These are phyloP conservation scores for Blastobotrys peoriensis DNA, from an alignment of 805 yeast species.

Conservation along the genomic window DNA sequence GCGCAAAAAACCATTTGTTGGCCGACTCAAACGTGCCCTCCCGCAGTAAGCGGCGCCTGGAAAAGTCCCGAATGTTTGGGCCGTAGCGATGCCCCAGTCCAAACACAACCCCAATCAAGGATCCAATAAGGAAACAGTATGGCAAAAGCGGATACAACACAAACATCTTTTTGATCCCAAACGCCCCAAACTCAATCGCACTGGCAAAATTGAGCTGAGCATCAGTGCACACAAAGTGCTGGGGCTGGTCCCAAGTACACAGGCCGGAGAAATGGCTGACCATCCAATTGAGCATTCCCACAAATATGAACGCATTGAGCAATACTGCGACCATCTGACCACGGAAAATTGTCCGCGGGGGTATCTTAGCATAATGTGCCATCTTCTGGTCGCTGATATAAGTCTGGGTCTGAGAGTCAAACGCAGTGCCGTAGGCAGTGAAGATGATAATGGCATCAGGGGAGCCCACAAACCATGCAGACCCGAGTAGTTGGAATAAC, in stretches of 20 bases:
- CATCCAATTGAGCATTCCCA: constrained; percentile 31
- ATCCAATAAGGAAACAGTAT: constrained; percentile 43
- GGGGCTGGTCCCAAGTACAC: constrained; percentile 41
- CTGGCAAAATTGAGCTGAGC: constrained; percentile 44
- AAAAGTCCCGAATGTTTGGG: background rate
- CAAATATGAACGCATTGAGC: constrained; percentile 28
- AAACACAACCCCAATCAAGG: constrained; percentile 26
- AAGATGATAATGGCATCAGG: constrained; percentile 52
- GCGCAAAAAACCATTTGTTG: background rate
- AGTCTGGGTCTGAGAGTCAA: constrained; percentile 28
- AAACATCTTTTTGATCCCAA: constrained; percentile 37
- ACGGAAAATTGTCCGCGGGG: constrained; percentile 38
- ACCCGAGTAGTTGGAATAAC: constrained; percentile 54
- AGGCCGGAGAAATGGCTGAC: constrained; percentile 30
- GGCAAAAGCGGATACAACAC: constrained; percentile 42
- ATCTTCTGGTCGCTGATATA: constrained; percentile 47
- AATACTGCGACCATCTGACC: constrained; percentile 39
- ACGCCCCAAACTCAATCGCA: constrained; percentile 38
- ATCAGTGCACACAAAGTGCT: constrained; percentile 32
- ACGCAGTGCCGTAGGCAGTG: constrained; percentile 28
- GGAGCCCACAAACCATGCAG: constrained; percentile 58
- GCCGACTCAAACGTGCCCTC: background rate
- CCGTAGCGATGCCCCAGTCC: constrained; percentile 19
- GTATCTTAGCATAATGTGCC: constrained; percentile 39
- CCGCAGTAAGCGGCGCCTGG: background rate